These are phyloP conservation scores for Typha latifolia DNA, from an alignment of 176 grass and related monocot genomes.

Conservation along the genomic window DNA sequence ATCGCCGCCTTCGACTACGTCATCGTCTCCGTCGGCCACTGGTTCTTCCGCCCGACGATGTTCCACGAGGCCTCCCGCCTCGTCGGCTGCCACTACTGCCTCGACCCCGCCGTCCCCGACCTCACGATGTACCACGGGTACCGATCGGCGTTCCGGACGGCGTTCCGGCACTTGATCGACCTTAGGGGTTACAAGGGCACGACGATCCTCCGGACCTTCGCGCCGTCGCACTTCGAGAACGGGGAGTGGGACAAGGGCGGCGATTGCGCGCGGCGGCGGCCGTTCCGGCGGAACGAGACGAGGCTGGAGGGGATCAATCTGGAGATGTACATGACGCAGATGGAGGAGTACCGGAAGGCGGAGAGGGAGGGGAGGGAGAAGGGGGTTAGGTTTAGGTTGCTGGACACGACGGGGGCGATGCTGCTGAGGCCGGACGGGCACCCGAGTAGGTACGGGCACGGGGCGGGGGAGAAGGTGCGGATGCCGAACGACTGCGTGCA, in stretches of 20 bases:
- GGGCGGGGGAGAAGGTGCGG: constrained; percentile 29
- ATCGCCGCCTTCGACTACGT: constrained; percentile 15
- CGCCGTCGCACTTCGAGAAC: constrained; percentile 59
- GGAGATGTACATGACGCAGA: constrained; percentile 12
- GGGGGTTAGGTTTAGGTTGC: constrained; percentile 22
- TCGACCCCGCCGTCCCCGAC: constrained; percentile 24
- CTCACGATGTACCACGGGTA: constrained; percentile 27
- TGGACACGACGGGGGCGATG: constrained; percentile 59
- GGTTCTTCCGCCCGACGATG: constrained; percentile 44
- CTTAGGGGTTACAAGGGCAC: constrained; percentile 24
- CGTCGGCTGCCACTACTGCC: constrained; percentile 31
- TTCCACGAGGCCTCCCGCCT: constrained; percentile 26
- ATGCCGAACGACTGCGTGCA: constrained; percentile 55
- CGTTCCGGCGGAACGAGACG: constrained; percentile 29
- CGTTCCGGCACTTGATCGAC: constrained; percentile 9
- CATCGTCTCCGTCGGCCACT: constrained; percentile 41
- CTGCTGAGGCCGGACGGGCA: constrained; percentile 28
- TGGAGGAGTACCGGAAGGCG: constrained; percentile 34
- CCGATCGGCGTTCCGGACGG: constrained; percentile 34
- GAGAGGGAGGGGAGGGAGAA: constrained; percentile 16
- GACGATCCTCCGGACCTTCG: constrained; percentile 35
- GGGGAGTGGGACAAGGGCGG: constrained; percentile 66
- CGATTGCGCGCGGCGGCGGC: constrained; percentile 37
- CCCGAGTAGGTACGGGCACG: constrained; percentile 23
- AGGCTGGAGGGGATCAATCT: constrained; percentile 23